These are phyloP conservation scores for Eucalyptus lansdowneana DNA, from an alignment of 345 rosid genomes.

Conservation along the genomic window DNA sequence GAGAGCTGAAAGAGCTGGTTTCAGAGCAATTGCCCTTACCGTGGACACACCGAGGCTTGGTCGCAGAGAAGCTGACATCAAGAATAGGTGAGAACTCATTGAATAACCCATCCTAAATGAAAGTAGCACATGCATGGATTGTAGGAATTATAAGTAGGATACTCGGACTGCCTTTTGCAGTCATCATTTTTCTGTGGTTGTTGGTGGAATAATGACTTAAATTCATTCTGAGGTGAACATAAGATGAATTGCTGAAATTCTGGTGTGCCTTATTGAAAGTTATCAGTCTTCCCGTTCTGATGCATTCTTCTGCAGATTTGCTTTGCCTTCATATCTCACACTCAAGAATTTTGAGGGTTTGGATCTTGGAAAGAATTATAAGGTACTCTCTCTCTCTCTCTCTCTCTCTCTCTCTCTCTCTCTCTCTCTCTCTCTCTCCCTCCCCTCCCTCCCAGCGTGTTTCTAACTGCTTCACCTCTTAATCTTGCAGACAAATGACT, in stretches of 20 bases:
- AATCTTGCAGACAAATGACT: slow-evolving; percentile 49
- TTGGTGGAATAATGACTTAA: neutral
- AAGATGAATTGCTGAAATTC: neutral
- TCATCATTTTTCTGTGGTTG: neutral
- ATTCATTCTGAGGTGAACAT: neutral
- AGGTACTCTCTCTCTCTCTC: slow-evolving; percentile 16
- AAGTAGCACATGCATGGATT: neutral
- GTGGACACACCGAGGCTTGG: slow-evolving; percentile 93
- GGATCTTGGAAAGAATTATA: slow-evolving; percentile 47
- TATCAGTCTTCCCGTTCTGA: neutral
- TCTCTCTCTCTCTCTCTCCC: neutral
- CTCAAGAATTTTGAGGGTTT: slow-evolving; percentile 90
- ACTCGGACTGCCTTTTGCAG: neutral
- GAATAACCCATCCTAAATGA: neutral
- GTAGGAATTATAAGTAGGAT: neutral
- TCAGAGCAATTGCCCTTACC: slow-evolving; percentile 85
- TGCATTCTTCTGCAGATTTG: slow-evolving; percentile 31
- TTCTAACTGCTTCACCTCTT: neutral
- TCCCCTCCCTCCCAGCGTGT: neutral
- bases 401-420: neutral
- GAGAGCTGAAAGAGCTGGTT: slow-evolving; percentile 92
- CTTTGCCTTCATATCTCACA: slow-evolving; percentile 55
- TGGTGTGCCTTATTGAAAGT: neutral
- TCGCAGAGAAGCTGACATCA: slow-evolving; percentile 90
- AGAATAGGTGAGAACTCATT: slow-evolving; percentile 48